Conservation (phyloP, 192 early-diverging fungal genomes). For the Gigaspora rosea region DNA sequence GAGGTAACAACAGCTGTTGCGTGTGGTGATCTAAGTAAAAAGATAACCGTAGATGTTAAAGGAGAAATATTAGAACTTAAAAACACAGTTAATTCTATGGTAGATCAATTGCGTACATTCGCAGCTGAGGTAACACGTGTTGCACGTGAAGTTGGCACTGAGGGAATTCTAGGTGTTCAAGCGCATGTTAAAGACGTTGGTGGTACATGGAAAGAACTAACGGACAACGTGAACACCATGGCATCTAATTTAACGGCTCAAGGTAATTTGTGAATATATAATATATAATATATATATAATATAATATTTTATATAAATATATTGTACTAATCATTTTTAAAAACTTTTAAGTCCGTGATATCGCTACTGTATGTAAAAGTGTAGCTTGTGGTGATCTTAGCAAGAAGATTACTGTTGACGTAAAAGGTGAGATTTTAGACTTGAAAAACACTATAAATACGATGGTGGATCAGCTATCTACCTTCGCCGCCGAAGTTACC, state of each 20-base stretch:
- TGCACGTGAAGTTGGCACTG: slow-evolving; percentile 65
- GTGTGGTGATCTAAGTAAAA: slow-evolving; percentile 55
- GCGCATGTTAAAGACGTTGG: slow-evolving; percentile 57
- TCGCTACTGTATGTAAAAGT: slow-evolving; percentile 59
- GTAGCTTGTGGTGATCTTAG: slow-evolving; percentile 62
- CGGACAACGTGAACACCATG: slow-evolving; percentile 64
- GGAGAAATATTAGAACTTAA: slow-evolving; percentile 55
- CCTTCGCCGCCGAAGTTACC: slow-evolving; percentile 65
- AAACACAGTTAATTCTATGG: slow-evolving; percentile 58
- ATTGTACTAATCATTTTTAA: too few species aligned
- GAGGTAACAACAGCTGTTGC: slow-evolving; percentile 63
- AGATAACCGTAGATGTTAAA: slow-evolving; percentile 51
- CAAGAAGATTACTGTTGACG: slow-evolving; percentile 61
- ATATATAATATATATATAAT: too few species aligned
- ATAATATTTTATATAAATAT: too few species aligned
- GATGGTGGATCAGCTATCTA: slow-evolving; percentile 63
- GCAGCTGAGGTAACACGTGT: slow-evolving; percentile 67
- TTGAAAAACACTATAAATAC: slow-evolving; percentile 76
- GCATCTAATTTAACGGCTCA: slow-evolving; percentile 59
- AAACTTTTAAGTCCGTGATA: slow-evolving; percentile 47
- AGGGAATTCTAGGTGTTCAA: slow-evolving; percentile 59
- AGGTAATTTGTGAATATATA: slow-evolving; percentile 2
- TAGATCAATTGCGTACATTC: slow-evolving; percentile 58
- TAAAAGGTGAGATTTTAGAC: slow-evolving; percentile 69
- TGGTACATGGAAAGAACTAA: slow-evolving; percentile 59